Conservation (phyloP, 139 green algal species). For the Zygnema cylindricum region DNA sequence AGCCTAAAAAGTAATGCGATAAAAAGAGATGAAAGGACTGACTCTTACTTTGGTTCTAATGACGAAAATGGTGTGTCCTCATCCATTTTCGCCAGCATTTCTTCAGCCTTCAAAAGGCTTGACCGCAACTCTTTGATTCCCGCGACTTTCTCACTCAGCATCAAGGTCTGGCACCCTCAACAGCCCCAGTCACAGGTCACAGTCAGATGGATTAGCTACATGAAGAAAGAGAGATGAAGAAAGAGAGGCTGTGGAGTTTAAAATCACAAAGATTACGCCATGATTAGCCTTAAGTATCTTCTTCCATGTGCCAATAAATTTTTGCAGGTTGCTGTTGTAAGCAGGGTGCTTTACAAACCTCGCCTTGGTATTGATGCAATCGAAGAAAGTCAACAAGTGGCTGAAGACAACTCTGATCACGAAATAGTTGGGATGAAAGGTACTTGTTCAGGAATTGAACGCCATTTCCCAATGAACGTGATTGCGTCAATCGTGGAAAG, state of each 20-base stretch:
- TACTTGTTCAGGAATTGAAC: conserved; percentile 81
- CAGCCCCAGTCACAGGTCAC: neutral
- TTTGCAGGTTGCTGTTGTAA: too few relatives aligned
- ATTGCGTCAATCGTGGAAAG: conserved; percentile 70
- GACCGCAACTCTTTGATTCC: conserved; percentile 31
- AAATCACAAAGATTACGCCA: too few relatives aligned
- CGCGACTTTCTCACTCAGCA: conserved; percentile 64
- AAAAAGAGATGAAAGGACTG: too few relatives aligned
- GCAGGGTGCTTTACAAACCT: too few relatives aligned
- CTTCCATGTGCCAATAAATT: too few relatives aligned
- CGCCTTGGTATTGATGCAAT: conserved; percentile 64
- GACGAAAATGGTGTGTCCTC: neutral
- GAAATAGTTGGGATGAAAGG: conserved; percentile 71
- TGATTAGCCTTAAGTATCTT: too few relatives aligned
- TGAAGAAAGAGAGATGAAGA: conserved; percentile 1
- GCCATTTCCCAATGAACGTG: conserved; percentile 77
- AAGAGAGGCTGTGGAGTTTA: neutral
- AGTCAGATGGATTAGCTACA: neutral
- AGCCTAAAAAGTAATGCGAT: too few relatives aligned
- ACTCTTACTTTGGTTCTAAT: conserved; percentile 1
- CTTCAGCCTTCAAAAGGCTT: conserved; percentile 21
- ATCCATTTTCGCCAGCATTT: conserved; percentile 31
- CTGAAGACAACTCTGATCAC: conserved; percentile 43
- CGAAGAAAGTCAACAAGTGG: conserved; percentile 73
- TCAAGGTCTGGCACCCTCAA: conserved; percentile 43